Evolutionary conservation across 2,329 filamentous ascomycete genomes (phyloP).

Genomic region (Orbilia quercus): DNA sequence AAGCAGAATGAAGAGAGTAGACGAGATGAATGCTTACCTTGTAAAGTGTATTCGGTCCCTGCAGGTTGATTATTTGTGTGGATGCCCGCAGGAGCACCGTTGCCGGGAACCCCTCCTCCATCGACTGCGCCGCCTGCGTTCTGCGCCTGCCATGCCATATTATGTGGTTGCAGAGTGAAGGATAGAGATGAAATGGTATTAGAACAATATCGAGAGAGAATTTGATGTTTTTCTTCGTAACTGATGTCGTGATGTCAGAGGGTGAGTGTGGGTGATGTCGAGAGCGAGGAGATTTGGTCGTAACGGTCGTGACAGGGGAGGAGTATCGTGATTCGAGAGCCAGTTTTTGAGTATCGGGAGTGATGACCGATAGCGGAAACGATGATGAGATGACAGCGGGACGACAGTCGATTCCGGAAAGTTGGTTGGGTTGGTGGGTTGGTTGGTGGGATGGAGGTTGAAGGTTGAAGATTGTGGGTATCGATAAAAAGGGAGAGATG

Average conservation of each 20-base stretch:
- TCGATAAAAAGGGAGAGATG: conserved; percentile 52
- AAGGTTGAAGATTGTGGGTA: conserved; percentile 31
- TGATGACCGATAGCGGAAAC: conserved; percentile 2
- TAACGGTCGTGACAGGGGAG: conserved; percentile 49
- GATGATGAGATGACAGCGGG: conserved; percentile 28
- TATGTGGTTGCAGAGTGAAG: conserved; percentile 56
- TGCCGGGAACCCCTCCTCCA: conserved; percentile 60
- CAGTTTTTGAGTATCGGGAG: conserved; percentile 3
- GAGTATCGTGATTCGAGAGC: conserved; percentile 6
- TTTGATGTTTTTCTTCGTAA: conserved; percentile 19
- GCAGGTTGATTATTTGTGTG: conserved; percentile 66
- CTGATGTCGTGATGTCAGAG: conserved; percentile 12
- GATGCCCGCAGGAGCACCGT: conserved; percentile 58
- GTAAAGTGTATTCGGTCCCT: conserved; percentile 78
- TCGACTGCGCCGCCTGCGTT: conserved; percentile 47
- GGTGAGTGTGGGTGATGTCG: conserved; percentile 16
- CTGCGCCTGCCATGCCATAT: conserved; percentile 78
- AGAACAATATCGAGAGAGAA: conserved; percentile 1
- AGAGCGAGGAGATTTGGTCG: conserved; percentile 20
- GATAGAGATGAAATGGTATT: neutral
- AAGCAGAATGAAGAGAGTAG: conserved; percentile 3
- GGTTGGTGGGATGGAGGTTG: conserved; percentile 43
- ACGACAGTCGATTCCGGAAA: neutral
- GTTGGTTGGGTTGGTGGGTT: conserved; percentile 11
- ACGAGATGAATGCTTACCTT: conserved; percentile 67